These are phyloP conservation scores for Aureobasidium sp. DNA, from an alignment of 2,329 filamentous ascomycete species.

Conservation along the genomic window DNA sequence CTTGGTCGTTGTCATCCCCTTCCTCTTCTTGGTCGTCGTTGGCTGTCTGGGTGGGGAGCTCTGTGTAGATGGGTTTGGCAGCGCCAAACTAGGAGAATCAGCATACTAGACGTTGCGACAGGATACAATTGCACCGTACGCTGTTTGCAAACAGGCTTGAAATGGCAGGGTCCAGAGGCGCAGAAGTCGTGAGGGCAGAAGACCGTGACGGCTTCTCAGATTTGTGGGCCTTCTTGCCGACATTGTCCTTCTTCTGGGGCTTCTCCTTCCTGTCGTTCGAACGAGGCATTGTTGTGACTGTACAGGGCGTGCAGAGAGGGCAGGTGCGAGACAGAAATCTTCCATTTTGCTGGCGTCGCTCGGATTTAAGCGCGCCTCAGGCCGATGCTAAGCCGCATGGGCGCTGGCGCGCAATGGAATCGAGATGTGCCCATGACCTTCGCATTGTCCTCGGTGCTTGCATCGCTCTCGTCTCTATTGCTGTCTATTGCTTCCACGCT, in stretches of 20 bases:
- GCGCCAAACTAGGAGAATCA: conserved; percentile 6
- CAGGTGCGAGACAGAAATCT: too few species aligned
- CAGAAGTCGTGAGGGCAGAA: not conserved
- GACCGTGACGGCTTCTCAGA: not conserved
- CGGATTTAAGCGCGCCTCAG: too few species aligned
- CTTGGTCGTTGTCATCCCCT: conserved; percentile 26
- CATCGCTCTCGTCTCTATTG: not conserved
- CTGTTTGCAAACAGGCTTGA: conserved; percentile 43
- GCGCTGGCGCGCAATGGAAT: too few species aligned
- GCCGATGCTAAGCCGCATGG: too few species aligned
- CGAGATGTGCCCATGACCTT: too few species aligned
- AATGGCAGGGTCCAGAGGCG: conserved; percentile 34
- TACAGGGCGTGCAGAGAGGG: not conserved
- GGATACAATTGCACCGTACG: conserved; percentile 18
- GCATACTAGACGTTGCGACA: not conserved
- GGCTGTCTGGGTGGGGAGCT: conserved; percentile 15
- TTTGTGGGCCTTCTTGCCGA: not conserved
- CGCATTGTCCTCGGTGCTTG: too few species aligned
- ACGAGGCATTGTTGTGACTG: conserved; percentile 1
- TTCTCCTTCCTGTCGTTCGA: conserved; percentile 13
- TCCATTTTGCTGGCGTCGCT: too few species aligned
- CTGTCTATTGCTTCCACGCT: not conserved
- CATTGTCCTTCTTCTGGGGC: conserved; percentile 10
- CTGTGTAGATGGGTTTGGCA: conserved; percentile 4
- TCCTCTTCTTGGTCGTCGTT: conserved; percentile 22